Percentiles rank a stretch among this genome's conserved stretches.
These are phyloP conservation scores for Tephrocybe sp. DNA, from an alignment of 768 basidiomycete genomes.

Conservation along the genomic window DNA sequence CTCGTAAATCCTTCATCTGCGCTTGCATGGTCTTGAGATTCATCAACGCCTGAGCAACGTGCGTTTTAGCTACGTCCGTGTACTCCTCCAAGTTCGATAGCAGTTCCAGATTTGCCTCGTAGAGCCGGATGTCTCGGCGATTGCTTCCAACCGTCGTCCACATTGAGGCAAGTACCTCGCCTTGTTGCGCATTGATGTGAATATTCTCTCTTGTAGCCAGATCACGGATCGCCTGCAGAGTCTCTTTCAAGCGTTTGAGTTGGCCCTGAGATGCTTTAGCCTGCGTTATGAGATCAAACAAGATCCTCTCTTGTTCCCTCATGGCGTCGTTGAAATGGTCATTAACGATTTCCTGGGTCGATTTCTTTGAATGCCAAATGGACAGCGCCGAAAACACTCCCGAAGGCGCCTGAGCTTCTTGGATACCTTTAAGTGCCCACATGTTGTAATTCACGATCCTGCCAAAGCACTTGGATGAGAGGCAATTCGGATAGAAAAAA, in stretches of 20 bases:
- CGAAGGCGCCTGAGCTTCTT: conserved; percentile 14
- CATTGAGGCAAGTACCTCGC: conserved; percentile 42
- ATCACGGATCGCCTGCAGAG: conserved; percentile 37
- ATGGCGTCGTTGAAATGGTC: conserved; percentile 35
- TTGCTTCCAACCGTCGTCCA: conserved; percentile 53
- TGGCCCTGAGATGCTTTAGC: conserved; percentile 35
- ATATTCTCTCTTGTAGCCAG: conserved; percentile 40
- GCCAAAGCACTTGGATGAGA: background rate
- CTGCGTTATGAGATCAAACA: conserved; percentile 41
- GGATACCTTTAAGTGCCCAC: conserved; percentile 43
- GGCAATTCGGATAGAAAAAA: background rate
- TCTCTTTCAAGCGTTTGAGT: conserved; percentile 44
- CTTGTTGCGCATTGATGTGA: conserved; percentile 25
- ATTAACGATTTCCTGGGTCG: conserved; percentile 20
- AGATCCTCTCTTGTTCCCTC: conserved; percentile 35
- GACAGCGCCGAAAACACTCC: conserved; percentile 5
- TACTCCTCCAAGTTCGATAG: conserved; percentile 39
- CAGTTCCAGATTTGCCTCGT: conserved; percentile 33
- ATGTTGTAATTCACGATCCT: conserved; percentile 51
- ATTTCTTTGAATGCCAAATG: conserved; percentile 6
- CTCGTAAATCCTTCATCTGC: conserved; percentile 52
- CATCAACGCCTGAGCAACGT: conserved; percentile 43
- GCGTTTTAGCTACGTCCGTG: conserved; percentile 39
- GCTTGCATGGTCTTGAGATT: conserved; percentile 43
- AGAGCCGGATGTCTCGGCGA: conserved; percentile 26